A percentile compares a stretch with the other conserved stretches of the same genome.
These are phyloP conservation scores for Alternaria sp. DNA, from an alignment of 2,329 filamentous ascomycete species.

Conservation along the genomic window DNA sequence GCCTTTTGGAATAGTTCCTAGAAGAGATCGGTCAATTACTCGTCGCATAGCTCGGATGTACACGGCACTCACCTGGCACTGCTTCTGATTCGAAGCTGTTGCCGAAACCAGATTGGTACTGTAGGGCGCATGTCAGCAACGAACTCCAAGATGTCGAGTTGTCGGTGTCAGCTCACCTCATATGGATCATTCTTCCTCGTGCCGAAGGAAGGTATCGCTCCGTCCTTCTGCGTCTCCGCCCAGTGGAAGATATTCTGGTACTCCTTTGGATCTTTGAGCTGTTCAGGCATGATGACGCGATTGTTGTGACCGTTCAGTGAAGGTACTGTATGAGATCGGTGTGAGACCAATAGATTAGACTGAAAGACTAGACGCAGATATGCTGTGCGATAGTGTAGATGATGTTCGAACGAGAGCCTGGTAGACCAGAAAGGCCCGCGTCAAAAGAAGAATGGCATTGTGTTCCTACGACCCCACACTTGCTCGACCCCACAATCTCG, in stretches of 20 bases:
- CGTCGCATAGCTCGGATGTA: not conserved
- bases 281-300: slow-evolving; percentile 28
- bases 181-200: slow-evolving; percentile 62
- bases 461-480: slow-evolving; percentile 9
- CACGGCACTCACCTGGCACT: slow-evolving; percentile 44
- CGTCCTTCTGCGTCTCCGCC: slow-evolving; percentile 67
- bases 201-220: slow-evolving; percentile 60
- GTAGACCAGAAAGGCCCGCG: not conserved
- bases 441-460: slow-evolving; percentile 9
- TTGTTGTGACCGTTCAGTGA: not conserved
- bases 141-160: not conserved
- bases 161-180: slow-evolving; percentile 45
- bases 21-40: slow-evolving; percentile 16
- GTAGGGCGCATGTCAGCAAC: slow-evolving; percentile 11
- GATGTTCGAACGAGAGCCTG: not conserved
- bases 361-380: not conserved
- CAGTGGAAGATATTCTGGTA: slow-evolving; percentile 54
- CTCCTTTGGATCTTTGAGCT: slow-evolving; percentile 44
- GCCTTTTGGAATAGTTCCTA: slow-evolving; percentile 53
- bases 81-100: slow-evolving; percentile 59
- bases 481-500: slow-evolving; percentile 15
- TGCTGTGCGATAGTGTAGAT: not conserved
- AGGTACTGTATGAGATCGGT: not conserved
- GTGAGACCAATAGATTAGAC: not conserved
- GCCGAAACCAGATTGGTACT: slow-evolving; percentile 64